These are phyloP conservation scores for Fusarium sp. DNA, from an alignment of 2,329 filamentous ascomycete genomes.

Conservation along the genomic window DNA sequence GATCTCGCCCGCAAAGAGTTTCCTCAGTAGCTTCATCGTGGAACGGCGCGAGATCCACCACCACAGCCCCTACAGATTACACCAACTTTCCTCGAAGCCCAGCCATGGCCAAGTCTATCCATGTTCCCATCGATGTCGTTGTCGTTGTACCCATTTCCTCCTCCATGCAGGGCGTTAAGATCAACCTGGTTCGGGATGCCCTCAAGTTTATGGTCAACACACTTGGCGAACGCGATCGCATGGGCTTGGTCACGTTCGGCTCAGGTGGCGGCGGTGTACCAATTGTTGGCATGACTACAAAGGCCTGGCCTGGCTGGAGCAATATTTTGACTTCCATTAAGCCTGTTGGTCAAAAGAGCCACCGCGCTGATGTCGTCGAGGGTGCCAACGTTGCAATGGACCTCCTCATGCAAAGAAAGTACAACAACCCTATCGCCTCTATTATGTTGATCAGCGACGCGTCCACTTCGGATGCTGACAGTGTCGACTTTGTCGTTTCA, in stretches of 20 bases:
- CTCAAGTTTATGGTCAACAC: constrained; percentile 91
- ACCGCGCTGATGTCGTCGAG: constrained; percentile 95
- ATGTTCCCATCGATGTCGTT: constrained; percentile 94
- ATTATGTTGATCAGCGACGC: constrained; percentile 98
- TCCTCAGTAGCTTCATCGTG: constrained; percentile 87
- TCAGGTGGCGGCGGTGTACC: constrained; percentile 93
- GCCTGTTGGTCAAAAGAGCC: constrained; percentile 94
- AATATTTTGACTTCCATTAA: constrained; percentile 88
- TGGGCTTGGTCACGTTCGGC: constrained; percentile 97
- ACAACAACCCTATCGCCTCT: constrained; percentile 92
- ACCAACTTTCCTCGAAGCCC: constrained; percentile 71
- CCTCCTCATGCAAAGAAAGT: constrained; percentile 95
- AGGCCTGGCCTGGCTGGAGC: constrained; percentile 91
- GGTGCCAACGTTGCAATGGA: constrained; percentile 99
- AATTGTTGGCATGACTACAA: constrained; percentile 97
- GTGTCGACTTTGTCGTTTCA: constrained; percentile 97
- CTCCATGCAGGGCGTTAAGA: constrained; percentile 99
- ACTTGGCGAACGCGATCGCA: constrained; percentile 91
- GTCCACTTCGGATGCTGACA: constrained; percentile 91
- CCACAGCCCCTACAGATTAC: constrained; percentile 92
- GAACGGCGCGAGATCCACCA: constrained; percentile 82
- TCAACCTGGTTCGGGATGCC: constrained; percentile 90
- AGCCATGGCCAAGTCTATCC: constrained; percentile 65
- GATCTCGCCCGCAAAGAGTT: constrained; percentile 72
- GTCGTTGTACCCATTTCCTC: constrained; percentile 97